Conservation (phyloP, 108 stramenopile genomes). For the Discostella stelligeroides region DNA sequence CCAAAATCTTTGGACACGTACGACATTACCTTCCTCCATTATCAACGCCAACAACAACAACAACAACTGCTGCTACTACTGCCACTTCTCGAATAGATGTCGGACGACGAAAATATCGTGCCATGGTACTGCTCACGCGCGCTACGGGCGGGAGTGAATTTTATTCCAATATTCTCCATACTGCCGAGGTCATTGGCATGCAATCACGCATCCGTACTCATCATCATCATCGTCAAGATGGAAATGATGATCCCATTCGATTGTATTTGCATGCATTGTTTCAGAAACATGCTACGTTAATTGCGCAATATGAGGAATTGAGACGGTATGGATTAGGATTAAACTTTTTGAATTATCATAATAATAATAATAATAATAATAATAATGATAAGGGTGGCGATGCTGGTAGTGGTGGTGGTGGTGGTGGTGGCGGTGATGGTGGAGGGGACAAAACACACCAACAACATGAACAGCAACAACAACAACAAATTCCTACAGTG, state of each 20-base stretch:
- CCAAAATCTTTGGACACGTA: no score
- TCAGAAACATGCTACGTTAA: constrained; percentile 31
- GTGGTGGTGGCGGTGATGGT: no score
- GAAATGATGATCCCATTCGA: constrained; percentile 31
- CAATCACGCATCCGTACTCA: constrained; percentile 17
- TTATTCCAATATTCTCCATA: constrained; percentile 76
- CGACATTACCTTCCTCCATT: no score
- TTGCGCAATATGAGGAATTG: constrained; percentile 34
- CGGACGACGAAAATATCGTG: constrained; percentile 79
- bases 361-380: no score
- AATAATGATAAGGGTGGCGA: no score
- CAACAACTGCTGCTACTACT: neutral
- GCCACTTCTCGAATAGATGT: constrained; percentile 67
- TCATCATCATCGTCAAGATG: constrained; percentile 10
- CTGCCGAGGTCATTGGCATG: constrained; percentile 30
- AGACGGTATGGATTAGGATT: constrained; percentile 28
- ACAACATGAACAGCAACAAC: neutral
- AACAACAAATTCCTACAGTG: no score
- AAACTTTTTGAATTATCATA: constrained; percentile 35
- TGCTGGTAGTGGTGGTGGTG: no score
- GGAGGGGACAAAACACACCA: no score
- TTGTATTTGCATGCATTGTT: constrained; percentile 38
- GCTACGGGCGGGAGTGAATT: constrained; percentile 72
- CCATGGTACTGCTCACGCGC: constrained; percentile 77
- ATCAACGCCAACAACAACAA: neutral